Base-by-base conservation (phyloP, 2,329 filamentous ascomycete species). In the Beauveria rudraprayagi region DNA sequence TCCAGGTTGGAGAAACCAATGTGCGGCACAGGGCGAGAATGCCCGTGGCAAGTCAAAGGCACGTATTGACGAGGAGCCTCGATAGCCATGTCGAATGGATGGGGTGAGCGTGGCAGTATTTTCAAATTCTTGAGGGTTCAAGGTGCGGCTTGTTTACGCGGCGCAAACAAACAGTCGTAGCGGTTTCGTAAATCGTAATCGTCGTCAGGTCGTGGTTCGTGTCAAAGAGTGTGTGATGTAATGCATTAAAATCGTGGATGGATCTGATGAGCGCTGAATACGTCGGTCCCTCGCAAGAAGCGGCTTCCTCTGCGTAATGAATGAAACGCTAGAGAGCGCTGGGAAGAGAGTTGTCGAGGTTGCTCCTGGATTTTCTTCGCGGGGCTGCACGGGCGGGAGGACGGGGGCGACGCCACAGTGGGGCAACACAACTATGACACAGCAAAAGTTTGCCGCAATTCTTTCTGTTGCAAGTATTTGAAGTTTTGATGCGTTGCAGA, bases 31-130 rank as follows among this genome's bases (percentile, higher is more conserved):
- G 92, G 92, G 63, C 92, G 86, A 57, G 92, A 96, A 75, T 97
- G 92, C 65, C 92, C 92, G 75, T 97, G 92, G 75, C 92, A 97
- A 66, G 92, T 97, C 73, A 97, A 78, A 61, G 92, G 92, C 60
- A 96, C 91, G 62, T 92, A 91, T 73, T 83, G 81, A 58, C 81
- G 78, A 63, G 73, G 67, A 14, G 64, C 61, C 65, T 77, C 74
- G 16, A 71, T 66, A 63, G 73, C 69, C 73, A 76, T 76, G 19
- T 56, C 43, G 44, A 28, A 22, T 22, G n/a, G 48, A 46, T 24
- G 34, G 47, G 43, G 26, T 60, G 37, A 28, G 30, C n/a, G 43
- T 43, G 14, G 34, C 5, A 37, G 22, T 48, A 2, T 17, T 28
- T 40, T 47, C 19, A 14, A 43, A 17, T 55, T 37, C 7, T 19